Conservation (phyloP, 768 basidiomycete species). For the Macrolepiota albuminosa region DNA sequence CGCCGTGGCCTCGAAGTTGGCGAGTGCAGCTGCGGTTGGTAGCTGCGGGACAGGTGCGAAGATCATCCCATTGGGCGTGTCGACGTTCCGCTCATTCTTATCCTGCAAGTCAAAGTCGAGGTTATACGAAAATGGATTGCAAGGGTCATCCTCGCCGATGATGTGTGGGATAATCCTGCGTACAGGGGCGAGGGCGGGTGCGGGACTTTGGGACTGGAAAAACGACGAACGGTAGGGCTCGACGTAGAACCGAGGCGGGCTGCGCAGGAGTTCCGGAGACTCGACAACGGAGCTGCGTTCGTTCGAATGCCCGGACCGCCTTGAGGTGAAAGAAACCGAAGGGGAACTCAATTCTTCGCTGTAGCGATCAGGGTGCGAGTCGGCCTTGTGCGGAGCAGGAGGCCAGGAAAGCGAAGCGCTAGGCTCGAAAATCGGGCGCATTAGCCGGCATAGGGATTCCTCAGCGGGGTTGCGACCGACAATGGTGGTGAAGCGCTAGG, state of each 20-base stretch:
- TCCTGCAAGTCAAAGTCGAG: not conserved
- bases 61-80: not conserved
- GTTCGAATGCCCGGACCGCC: not conserved
- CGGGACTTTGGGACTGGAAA: not conserved
- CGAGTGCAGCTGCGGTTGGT: not conserved
- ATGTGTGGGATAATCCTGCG: not conserved
- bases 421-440: not conserved
- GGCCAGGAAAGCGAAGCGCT: not conserved
- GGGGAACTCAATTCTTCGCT: not conserved
- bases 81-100: not conserved
- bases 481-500: not conserved
- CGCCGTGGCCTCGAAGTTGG: constrained; percentile 1
- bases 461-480: not conserved
- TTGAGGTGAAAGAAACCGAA: not conserved
- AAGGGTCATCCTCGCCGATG: not conserved
- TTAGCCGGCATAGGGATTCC: not conserved
- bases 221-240: not conserved
- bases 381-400: not conserved
- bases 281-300: not conserved
- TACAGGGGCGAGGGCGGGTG: not conserved
- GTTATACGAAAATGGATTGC: not conserved
- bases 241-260: not conserved
- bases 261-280: not conserved
- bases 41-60: constrained; percentile 5
- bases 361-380: not conserved